phyloP scores from a whole-genome alignment of 106 monocot genomes.

The Apostasia shenzhenica region DNA sequence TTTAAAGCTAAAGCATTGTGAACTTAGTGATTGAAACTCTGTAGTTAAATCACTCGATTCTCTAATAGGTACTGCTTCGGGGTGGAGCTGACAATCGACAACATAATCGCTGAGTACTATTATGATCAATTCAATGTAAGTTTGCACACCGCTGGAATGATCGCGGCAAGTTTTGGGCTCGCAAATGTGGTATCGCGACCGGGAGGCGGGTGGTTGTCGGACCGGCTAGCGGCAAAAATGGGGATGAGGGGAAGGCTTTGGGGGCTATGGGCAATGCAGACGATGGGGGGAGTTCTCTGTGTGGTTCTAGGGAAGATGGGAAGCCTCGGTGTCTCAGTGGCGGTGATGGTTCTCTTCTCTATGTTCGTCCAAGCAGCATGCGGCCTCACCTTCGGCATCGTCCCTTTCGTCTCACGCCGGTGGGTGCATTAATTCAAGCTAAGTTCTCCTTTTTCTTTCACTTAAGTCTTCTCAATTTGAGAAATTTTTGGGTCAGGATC shows the following conservation, averaged over 20 bases:
- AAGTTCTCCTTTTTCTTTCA: neutral
- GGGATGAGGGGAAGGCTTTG: constrained; percentile 95
- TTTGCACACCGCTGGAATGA: constrained; percentile 50
- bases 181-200: constrained; percentile 75
- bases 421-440: constrained; percentile 1
- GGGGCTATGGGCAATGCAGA: constrained; percentile 76
- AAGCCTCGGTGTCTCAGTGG: constrained; percentile 29
- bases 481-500: neutral
- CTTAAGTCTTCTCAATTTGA: no score
- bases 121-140: constrained; percentile 76
- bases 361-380: constrained; percentile 82
- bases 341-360: constrained; percentile 79
- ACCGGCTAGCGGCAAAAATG: constrained; percentile 28
- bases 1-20: no score
- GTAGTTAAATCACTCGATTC: no score
- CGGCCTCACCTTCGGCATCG: constrained; percentile 76
- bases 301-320: constrained; percentile 38
- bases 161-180: constrained; percentile 85
- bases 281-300: constrained; percentile 61
- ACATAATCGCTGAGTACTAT: constrained; percentile 89
- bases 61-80: constrained; percentile 88
- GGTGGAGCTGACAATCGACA: constrained; percentile 76
- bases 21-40: no score
- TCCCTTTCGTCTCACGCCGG: constrained; percentile 84
- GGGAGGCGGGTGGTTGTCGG: constrained; percentile 66